Evolutionary conservation across 768 basidiomycete species (phyloP).

Genomic region (Kwoniella pini): DNA sequence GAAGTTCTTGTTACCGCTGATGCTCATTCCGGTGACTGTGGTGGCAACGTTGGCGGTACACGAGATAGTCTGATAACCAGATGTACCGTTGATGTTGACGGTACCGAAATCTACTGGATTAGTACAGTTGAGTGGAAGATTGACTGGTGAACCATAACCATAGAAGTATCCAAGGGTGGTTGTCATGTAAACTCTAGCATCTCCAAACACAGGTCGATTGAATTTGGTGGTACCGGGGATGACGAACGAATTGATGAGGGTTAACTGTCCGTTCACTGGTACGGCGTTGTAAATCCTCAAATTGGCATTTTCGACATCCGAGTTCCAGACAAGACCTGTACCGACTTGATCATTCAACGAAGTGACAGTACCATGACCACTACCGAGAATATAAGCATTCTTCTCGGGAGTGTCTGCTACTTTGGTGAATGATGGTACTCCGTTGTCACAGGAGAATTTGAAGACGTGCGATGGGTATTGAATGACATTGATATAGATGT

Average conservation of each 20-base stretch:
- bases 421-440: conserved; percentile 21
- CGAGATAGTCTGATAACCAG: conserved; percentile 8
- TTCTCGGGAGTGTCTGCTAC: conserved; percentile 22
- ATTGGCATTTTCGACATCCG: conserved; percentile 15
- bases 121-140: conserved; percentile 20
- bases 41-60: conserved; percentile 13
- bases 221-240: conserved; percentile 20
- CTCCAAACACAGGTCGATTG: conserved; percentile 18
- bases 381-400: conserved; percentile 22
- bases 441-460: conserved; percentile 21
- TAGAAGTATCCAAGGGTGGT: conserved; percentile 14
- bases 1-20: conserved; percentile 23
- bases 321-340: conserved; percentile 18
- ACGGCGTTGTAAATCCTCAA: conserved; percentile 20
- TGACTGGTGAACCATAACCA: conserved; percentile 21
- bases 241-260: conserved; percentile 19
- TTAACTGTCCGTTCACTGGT: conserved; percentile 13
- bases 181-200: conserved; percentile 19
- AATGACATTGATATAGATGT: conserved; percentile 24
- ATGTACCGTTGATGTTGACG: conserved; percentile 14
- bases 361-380: conserved; percentile 16
- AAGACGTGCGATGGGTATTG: conserved; percentile 21
- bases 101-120: conserved; percentile 16
- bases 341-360: conserved; percentile 17
- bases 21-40: conserved; percentile 11